Conservation (phyloP, 2,329 filamentous ascomycete genomes). For the Nigrograna mackinnonii region DNA sequence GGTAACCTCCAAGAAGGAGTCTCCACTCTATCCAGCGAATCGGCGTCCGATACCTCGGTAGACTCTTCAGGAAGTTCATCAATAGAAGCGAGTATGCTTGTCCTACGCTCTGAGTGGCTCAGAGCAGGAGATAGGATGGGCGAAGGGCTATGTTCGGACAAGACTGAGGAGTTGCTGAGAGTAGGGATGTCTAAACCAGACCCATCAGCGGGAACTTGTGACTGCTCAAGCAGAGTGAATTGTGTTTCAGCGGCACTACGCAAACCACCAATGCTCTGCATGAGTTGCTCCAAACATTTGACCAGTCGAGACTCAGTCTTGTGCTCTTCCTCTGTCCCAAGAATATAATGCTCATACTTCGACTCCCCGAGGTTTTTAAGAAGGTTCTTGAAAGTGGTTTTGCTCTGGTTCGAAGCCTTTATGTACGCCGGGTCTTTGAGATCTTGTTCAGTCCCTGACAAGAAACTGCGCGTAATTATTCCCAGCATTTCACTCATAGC, state of each 20-base stretch:
- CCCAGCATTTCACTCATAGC: conserved; percentile 81
- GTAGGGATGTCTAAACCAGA: conserved; percentile 12
- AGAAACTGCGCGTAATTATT: conserved; percentile 79
- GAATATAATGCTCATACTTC: conserved; percentile 83
- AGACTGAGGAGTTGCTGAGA: conserved; percentile 25
- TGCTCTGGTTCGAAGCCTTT: conserved; percentile 65
- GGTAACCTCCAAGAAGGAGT: conserved; percentile 23
- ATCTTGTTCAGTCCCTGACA: conserved; percentile 81
- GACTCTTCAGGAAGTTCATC: conserved; percentile 43
- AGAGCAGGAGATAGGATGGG: conserved; percentile 33
- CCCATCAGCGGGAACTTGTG: conserved; percentile 18
- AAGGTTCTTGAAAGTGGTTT: conserved; percentile 69
- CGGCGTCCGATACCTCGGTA: conserved; percentile 36
- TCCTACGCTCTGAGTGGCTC: conserved; percentile 33
- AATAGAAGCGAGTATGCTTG: conserved; percentile 46
- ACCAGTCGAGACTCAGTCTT: conserved; percentile 77
- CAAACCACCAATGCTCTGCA: conserved; percentile 87
- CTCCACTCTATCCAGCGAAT: conserved; percentile 14
- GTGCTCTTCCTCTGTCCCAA: conserved; percentile 80
- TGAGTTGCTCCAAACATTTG: conserved; percentile 80
- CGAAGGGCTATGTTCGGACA: conserved; percentile 27
- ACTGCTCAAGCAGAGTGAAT: conserved; percentile 78
- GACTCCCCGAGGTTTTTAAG: conserved; percentile 81
- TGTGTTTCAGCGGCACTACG: conserved; percentile 88
- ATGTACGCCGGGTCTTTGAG: conserved; percentile 69